Evolutionary conservation across 192 early-diverging fungal genomes (phyloP).

Genomic region (Coemansia sp.): DNA sequence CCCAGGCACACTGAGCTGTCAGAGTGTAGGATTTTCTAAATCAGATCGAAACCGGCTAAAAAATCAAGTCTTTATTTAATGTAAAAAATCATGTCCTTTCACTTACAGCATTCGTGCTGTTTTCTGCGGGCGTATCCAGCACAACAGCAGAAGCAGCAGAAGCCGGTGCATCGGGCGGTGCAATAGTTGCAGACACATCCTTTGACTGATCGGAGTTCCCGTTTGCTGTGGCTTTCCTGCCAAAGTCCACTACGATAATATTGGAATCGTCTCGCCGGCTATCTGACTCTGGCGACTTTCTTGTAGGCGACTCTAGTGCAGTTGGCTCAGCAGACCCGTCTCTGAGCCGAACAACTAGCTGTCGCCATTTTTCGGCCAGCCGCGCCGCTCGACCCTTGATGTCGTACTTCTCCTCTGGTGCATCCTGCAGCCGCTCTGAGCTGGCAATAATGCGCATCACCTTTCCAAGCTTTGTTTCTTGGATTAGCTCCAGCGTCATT

Average conservation of each 20-base stretch:
- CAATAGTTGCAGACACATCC: neutral
- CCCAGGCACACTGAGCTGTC: neutral
- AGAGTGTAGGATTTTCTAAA: neutral
- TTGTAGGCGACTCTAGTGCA: conserved; percentile 33
- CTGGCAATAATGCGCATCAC: conserved; percentile 51
- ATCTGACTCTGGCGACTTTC: conserved; percentile 14
- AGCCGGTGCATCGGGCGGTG: neutral
- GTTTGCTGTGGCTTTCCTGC: neutral
- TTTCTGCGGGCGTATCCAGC: neutral
- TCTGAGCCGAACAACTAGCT: conserved; percentile 35
- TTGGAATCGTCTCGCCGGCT: conserved; percentile 5
- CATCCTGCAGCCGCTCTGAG: conserved; percentile 31
- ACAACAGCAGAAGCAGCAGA: neutral
- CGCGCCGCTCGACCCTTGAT: conserved; percentile 48
- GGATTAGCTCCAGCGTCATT: conserved; percentile 50
- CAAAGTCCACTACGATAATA: neutral
- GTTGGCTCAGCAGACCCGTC: conserved; percentile 33
- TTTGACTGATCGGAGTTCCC: neutral
- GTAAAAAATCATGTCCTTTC: neutral
- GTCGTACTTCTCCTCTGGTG: conserved; percentile 42
- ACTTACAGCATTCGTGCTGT: conserved; percentile 4
- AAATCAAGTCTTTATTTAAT: neutral
- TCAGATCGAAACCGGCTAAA: neutral
- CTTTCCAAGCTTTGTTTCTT: conserved; percentile 55
- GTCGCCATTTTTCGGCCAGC: conserved; percentile 49